phyloP scores from a whole-genome alignment of 75 land plant genomes.

The Selaginella tamariscina region DNA sequence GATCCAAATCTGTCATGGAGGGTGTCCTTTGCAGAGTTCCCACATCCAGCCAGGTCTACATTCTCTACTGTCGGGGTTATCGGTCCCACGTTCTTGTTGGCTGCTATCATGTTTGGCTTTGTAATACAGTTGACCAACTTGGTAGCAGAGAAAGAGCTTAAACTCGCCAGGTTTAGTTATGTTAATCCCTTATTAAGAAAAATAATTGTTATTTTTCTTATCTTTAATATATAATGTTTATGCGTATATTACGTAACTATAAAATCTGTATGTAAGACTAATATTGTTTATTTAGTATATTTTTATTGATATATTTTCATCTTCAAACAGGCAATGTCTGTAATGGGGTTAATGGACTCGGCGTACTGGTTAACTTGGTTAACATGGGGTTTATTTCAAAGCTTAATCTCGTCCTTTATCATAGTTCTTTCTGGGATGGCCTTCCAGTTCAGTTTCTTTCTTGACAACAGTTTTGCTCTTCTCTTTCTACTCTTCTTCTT shows the following conservation, averaged over 20 bases:
- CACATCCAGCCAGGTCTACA: background rate
- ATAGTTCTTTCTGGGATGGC: slow-evolving; percentile 1
- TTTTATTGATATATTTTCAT: background rate
- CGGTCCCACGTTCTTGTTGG: background rate
- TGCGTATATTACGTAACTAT: background rate
- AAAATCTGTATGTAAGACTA: background rate
- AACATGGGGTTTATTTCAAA: background rate
- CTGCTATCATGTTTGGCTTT: slow-evolving; percentile 10
- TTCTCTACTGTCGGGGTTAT: background rate
- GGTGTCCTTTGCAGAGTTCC: background rate
- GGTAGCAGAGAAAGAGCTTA: slow-evolving; percentile 1
- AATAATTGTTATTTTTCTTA: background rate
- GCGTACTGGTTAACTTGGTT: slow-evolving; percentile 9
- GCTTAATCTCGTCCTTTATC: background rate
- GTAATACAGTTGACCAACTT: slow-evolving; percentile 1
- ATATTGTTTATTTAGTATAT: background rate
- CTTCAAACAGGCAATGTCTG: slow-evolving; percentile 6
- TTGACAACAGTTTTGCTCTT: background rate
- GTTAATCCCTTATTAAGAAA: background rate
- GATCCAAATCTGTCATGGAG: background rate
- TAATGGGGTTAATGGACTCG: slow-evolving; percentile 8
- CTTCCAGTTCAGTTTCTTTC: slow-evolving; percentile 8
- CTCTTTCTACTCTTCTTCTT: slow-evolving; percentile 1
- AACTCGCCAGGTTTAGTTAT: slow-evolving; percentile 8
- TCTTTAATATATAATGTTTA: background rate